Evolutionary conservation across 805 yeast species (phyloP).

Genomic region (Kluyveromyces dobzhanskii): DNA sequence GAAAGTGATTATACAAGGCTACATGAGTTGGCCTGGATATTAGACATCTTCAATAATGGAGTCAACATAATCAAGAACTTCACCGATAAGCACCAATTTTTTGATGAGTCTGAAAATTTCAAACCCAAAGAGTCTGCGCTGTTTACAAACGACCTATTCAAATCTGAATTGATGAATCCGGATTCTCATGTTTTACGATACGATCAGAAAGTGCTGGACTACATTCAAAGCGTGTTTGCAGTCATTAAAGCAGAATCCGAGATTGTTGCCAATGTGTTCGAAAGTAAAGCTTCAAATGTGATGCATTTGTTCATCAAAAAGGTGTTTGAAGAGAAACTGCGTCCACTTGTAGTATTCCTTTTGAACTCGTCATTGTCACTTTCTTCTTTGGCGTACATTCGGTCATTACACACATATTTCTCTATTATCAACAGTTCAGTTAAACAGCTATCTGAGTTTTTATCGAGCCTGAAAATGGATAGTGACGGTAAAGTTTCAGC

Average conservation of each 20-base stretch:
- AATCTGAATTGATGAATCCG: constrained; percentile 59
- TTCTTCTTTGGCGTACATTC: constrained; percentile 62
- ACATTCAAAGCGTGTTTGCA: constrained; percentile 48
- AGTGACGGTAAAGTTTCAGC: constrained; percentile 33
- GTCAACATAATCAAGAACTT: constrained; percentile 72
- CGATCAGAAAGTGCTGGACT: constrained; percentile 42
- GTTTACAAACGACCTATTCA: constrained; percentile 39
- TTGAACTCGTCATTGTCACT: constrained; percentile 55
- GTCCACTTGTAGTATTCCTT: constrained; percentile 46
- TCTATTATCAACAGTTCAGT: constrained; percentile 51
- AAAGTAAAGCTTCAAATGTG: constrained; percentile 53
- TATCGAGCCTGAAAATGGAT: constrained; percentile 40
- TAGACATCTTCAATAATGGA: constrained; percentile 80
- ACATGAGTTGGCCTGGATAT: constrained; percentile 66
- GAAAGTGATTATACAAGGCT: constrained; percentile 60
- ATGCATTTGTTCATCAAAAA: constrained; percentile 64
- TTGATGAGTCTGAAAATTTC: constrained; percentile 33
- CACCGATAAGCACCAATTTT: constrained; percentile 69
- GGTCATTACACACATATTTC: constrained; percentile 65
- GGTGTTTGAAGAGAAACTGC: constrained; percentile 64
- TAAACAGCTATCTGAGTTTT: constrained; percentile 54
- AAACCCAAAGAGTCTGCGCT: constrained; percentile 23
- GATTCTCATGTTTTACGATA: constrained; percentile 38
- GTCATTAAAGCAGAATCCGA: constrained; percentile 66
- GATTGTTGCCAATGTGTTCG: constrained; percentile 65